A percentile compares a stretch with the other conserved stretches of the same genome.
Evolutionary conservation across 2,329 filamentous ascomycete genomes (phyloP).

Genomic region (Fusarium siculi): DNA sequence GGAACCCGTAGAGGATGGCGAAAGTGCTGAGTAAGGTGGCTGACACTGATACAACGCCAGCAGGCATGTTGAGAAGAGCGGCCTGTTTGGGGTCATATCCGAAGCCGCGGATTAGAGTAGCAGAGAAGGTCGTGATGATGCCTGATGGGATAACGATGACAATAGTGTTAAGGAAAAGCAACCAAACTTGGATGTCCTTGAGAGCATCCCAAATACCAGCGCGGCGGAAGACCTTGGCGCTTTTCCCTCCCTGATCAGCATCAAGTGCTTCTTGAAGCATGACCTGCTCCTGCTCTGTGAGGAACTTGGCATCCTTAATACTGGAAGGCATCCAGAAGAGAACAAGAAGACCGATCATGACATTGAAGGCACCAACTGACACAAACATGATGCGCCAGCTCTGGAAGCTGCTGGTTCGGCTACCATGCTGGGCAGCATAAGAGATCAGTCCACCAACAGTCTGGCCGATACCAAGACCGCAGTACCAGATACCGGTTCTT

Average conservation of each 20-base stretch:
- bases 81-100: background rate
- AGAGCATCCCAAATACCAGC: constrained; percentile 12
- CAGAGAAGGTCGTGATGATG: background rate
- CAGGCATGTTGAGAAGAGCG: constrained; percentile 6
- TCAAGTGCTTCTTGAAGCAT: constrained; percentile 2
- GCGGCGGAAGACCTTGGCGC: background rate
- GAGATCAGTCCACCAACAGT: constrained; percentile 10
- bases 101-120: constrained; percentile 5
- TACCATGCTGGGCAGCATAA: constrained; percentile 6
- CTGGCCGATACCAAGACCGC: constrained; percentile 4
- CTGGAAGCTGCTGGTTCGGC: background rate
- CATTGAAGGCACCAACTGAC: background rate
- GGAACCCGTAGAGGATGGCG: background rate
- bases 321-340: constrained; percentile 11
- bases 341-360: background rate
- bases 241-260: constrained; percentile 1
- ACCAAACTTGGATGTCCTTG: background rate
- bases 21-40: constrained; percentile 8
- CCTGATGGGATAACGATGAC: constrained; percentile 10
- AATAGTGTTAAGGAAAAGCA: constrained; percentile 6
- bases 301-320: constrained; percentile 4
- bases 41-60: background rate
- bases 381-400: constrained; percentile 13
- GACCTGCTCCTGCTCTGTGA: constrained; percentile 1
- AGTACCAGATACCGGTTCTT: constrained; percentile 16